Base-by-base conservation (phyloP, 202 grass and related monocot species). In the Musa balbisiana region DNA sequence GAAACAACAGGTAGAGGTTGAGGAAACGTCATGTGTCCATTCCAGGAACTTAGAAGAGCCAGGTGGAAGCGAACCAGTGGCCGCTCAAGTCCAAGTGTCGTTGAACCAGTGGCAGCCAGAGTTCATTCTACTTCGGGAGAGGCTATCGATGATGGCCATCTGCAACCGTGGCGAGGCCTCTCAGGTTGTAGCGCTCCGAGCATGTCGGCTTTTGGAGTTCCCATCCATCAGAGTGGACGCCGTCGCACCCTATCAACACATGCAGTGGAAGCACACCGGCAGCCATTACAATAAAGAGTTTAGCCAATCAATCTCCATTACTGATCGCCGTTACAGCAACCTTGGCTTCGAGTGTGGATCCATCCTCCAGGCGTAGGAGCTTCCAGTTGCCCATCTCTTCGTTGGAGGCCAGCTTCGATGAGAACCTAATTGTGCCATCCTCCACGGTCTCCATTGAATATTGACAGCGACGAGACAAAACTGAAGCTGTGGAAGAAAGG, bases 321-420 rank as follows among this genome's bases (percentile, higher is more conserved):
- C 33, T 43, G 33, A 43, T 43, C 33, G 33, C 33, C 33, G 33
- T 43, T 43, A 0, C 33, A 43, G 33, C 11, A n/a, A 62, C 73
- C 24, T 75, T 75, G 17, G 73, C 55, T 60, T 60, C 60, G 23
- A 75, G 20, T 10, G 16, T 59, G 73, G 73, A 59, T 43, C 73
- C 73, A 20, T 75, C 73, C 10, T 56, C 54, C 9, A 75, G 20
- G 26, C 19, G 53, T 8, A 74, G 53, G 72, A 59, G 54, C 72
- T 58, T 59, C 22, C 17, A 49, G 26, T 59, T 16, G 16, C 24
- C 23, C 16, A 19, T 11, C 3, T 55, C 53, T 4, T 58, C 53
- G 8, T 60, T 20, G 23, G 72, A 55, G 54, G 49, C 16, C 9
- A 74, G 8, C 23, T 43, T 74, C 0, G 72, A 59, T 17, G 53